Percentiles rank a stretch among this genome's conserved stretches.
Conservation (phyloP, 2,329 filamentous ascomycete genomes). For the Aquanectria penicillioides region DNA sequence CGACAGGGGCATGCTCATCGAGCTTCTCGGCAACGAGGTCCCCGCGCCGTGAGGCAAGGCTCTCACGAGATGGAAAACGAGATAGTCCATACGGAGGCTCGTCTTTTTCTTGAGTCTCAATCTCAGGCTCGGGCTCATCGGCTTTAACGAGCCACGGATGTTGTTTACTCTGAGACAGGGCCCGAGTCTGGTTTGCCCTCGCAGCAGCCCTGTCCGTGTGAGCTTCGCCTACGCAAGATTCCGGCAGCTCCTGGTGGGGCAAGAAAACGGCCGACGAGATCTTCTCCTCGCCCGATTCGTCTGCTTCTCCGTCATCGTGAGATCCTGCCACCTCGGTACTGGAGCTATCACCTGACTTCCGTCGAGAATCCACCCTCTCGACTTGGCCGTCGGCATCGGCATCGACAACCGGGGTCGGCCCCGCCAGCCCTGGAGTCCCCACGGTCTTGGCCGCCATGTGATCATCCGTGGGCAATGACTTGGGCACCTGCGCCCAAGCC, state of each 20-base stretch:
- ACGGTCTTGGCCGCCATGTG: conserved; percentile 35
- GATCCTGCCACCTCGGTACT: too few species aligned
- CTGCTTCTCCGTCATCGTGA: conserved; percentile 51
- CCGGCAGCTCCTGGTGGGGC: conserved; percentile 72
- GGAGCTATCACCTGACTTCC: conserved; percentile 52
- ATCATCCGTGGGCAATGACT: conserved; percentile 26
- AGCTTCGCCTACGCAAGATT: conserved; percentile 43
- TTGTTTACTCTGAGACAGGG: conserved; percentile 49
- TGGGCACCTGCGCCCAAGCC: conserved; percentile 28
- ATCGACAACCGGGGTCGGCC: conserved; percentile 36
- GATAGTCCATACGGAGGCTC: conserved; percentile 36
- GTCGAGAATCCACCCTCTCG: conserved; percentile 45
- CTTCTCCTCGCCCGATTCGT: conserved; percentile 81
- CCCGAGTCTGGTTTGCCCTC: conserved; percentile 60
- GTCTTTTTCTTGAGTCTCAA: conserved; percentile 36
- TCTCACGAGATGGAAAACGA: conserved; percentile 44
- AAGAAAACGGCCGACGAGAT: conserved; percentile 88
- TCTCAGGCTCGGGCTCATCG: conserved; percentile 57
- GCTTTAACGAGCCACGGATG: conserved; percentile 69
- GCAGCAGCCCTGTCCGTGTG: conserved; percentile 50
- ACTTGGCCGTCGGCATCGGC: conserved; percentile 35
- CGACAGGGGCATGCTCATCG: conserved; percentile 52
- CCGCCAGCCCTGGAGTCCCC: conserved; percentile 34
- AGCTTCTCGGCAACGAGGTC: conserved; percentile 48
- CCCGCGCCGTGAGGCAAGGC: conserved; percentile 38